Evolutionary conservation across 371 early-diverging fungal genomes (phyloP), one percentile per base, ranked within the genome.

Genomic region (Mucor indicus): DNA sequence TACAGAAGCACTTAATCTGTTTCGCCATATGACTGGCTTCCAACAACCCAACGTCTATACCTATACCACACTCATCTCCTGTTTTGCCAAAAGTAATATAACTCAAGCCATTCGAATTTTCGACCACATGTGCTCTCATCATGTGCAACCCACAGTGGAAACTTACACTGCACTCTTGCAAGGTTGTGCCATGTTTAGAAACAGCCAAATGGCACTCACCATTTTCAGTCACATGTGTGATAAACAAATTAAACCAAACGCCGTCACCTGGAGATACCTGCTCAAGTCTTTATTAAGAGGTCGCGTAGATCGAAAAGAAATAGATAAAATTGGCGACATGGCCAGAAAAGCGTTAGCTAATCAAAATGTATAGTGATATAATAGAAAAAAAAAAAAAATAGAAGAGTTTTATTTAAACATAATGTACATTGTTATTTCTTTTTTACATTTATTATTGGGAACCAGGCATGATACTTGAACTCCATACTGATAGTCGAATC

Each of bases 391-490:
- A 49, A 20, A 24, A 13, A 44, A 30, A 32, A 44, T 5, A 16
- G 3, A 35, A 13, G 9, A 27, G 25, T 16, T n/a, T n/a, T n/a
- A n/a, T n/a, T n/a, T n/a, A n/a, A n/a, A n/a, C n/a, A n/a, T n/a
- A n/a, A 38, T 17, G 19, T 19, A 21, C 11, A 21, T 21, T 5
- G 42, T 24, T 52, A 48, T 17, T 49, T 21, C 20, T 52, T 38
- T 29, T 6, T 31, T 50, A 42, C 25, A 5, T 30, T 33, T 15
- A 56, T 35, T 1, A 67, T 59, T 17, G 79, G 76, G 69, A 79
- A 81, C 64, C 64, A 76, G 2, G 72, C 55, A 50, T 81, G 78
- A 37, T 79, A 74, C 45, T 71, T 70, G 60, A 78, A 81, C 30
- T 44, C 19, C 47, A 33, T 25, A 12, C 7, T 20, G 29, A 30